Evolutionary conservation across 2,329 filamentous ascomycete species (phyloP), one percentile per base, ranked within the genome.

Genomic region (Coniochaeta prunicola): DNA sequence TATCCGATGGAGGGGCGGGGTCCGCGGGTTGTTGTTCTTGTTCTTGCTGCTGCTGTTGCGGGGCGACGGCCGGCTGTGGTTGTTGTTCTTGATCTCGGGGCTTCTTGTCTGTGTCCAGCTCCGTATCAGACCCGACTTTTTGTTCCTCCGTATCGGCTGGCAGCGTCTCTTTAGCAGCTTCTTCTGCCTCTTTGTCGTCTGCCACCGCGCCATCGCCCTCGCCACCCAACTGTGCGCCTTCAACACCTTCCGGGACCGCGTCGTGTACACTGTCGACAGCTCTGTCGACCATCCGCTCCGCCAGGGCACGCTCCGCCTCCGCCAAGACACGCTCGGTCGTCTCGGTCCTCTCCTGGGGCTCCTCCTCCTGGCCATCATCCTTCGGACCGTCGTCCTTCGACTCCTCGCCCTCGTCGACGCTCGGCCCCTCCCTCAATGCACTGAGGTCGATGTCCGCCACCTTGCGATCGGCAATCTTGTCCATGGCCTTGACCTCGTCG

Each of bases 401-500:
- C 56, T 67, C 65, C 36, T 68, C 2, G 63, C 66, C 26, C 64
- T 64, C 56, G 64, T 60, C 12, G 64, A 67, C 26, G n/a, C 66
- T n/a, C 10, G 57, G 21, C 62, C 62, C 13, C 69, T 63, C 48
- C 68, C 63, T 40, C 70, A 65, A 59, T 5, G 17, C 2, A 2
- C 36, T 9, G 17, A 64, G 61, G 33, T 61, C 64, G 34, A 70
- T 66, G 58, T 67, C 67, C 9, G 67, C 65, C 7, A 66, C 64
- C 57, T 70, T 66, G 7, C 64, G 63, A n/a, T 66, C 65, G 31
- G 68, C 61, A 21, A 70, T 65, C 54, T 67, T 62, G 9, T 69
- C 67, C 61, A 70, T 63, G 4, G 65, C 62, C 31, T 59, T 30
- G 21, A 60, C 60, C 31, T 62, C 57, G 7, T 1, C 12, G 45